A percentile compares a stretch with the other conserved stretches of the same genome.
phyloP scores from a whole-genome alignment of 2,329 filamentous ascomycete genomes.

The Xylaria sp. region DNA sequence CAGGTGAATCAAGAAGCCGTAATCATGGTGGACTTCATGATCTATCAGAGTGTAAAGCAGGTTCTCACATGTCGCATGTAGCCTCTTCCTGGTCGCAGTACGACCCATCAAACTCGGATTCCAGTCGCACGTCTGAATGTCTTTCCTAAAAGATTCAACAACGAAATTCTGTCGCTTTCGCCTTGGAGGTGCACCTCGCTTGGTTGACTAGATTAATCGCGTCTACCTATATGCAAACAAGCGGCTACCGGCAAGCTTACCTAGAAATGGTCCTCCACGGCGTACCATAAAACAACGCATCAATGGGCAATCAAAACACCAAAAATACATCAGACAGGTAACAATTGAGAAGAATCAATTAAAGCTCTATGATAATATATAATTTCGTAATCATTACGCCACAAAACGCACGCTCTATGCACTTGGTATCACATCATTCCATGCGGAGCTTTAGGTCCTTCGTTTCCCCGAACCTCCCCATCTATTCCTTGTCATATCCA shows the following conservation, averaged over 20 bases:
- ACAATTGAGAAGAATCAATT: not conserved
- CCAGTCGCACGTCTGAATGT: not conserved
- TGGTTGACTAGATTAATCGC: not conserved
- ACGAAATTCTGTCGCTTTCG: not conserved
- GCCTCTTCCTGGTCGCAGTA: not conserved
- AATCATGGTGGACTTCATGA: not conserved
- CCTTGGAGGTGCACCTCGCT: not conserved
- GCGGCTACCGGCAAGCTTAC: not conserved
- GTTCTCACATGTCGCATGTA: not conserved
- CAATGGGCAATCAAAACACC: not conserved
- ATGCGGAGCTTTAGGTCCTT: constrained; percentile 24
- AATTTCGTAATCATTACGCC: constrained; percentile 37
- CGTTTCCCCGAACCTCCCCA: constrained; percentile 21
- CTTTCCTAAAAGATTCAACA: not conserved
- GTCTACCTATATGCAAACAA: not conserved
- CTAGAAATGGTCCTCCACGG: not conserved
- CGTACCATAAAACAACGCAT: not conserved
- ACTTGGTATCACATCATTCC: constrained; percentile 36
- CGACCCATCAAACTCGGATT: not conserved
- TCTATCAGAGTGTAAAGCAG: not conserved
- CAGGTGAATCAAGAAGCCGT: not conserved
- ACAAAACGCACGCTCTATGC: constrained; percentile 33
- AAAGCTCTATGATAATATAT: constrained; percentile 5
- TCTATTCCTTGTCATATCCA: constrained; percentile 19
- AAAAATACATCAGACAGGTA: not conserved